These are phyloP conservation scores for Ophiostoma sp. DNA, from an alignment of 2,329 filamentous ascomycete genomes.

Conservation along the genomic window DNA sequence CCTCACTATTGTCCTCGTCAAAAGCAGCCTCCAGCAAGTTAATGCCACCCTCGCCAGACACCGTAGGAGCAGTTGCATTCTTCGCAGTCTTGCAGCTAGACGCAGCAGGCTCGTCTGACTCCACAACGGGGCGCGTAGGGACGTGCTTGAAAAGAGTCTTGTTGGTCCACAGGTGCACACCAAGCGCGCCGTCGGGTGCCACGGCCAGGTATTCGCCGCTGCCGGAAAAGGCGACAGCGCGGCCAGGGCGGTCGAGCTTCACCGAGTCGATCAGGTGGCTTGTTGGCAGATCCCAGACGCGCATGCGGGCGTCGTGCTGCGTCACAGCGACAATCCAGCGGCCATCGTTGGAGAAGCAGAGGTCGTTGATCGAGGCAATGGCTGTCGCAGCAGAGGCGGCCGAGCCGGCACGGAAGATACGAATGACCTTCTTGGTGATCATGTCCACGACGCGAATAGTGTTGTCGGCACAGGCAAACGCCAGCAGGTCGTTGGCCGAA, in stretches of 20 bases:
- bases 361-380: constrained; percentile 59
- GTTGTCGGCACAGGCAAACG: constrained; percentile 81
- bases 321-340: constrained; percentile 89
- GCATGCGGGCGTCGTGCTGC: constrained; percentile 70
- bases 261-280: constrained; percentile 94
- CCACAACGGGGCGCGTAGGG: constrained; percentile 76
- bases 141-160: constrained; percentile 85
- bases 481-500: constrained; percentile 74
- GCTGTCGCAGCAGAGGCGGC: background rate
- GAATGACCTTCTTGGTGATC: constrained; percentile 81
- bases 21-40: constrained; percentile 73
- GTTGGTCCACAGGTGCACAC: constrained; percentile 96
- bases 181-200: constrained; percentile 72
- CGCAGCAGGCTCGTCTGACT: background rate
- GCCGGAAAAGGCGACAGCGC: constrained; percentile 76
- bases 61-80: constrained; percentile 40
- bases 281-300: constrained; percentile 93
- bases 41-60: constrained; percentile 74
- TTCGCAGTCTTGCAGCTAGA: background rate
- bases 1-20: constrained; percentile 38
- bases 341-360: constrained; percentile 86
- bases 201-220: constrained; percentile 95
- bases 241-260: constrained; percentile 70
- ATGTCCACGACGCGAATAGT: constrained; percentile 86
- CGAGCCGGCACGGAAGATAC: constrained; percentile 79